A percentile compares a stretch with the other conserved stretches of the same genome.
Conservation (phyloP, 2,329 filamentous ascomycete genomes). For the Cadophora luteo-olivacea region DNA sequence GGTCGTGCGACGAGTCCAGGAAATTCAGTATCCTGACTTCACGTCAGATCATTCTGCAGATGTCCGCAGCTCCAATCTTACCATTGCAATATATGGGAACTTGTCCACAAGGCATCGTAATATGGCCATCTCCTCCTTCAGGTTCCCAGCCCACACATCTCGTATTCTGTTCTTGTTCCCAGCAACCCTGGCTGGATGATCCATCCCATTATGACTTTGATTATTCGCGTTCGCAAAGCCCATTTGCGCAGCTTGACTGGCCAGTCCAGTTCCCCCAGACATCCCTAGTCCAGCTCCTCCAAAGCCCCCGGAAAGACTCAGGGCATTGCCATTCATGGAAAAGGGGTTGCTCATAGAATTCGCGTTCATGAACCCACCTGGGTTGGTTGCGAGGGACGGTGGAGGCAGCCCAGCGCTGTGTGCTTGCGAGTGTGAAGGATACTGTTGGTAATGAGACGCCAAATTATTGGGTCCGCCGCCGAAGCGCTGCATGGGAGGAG, state of each 20-base stretch:
- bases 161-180: slow-evolving; percentile 81
- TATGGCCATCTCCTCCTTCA: slow-evolving; percentile 88
- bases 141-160: slow-evolving; percentile 93
- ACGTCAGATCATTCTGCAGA: slow-evolving; percentile 35
- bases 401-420: slow-evolving; percentile 56
- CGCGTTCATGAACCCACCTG: slow-evolving; percentile 72
- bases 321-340: slow-evolving; percentile 55
- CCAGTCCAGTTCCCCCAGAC: slow-evolving; percentile 71
- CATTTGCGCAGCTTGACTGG: slow-evolving; percentile 86
- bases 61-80: slow-evolving; percentile 54
- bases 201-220: slow-evolving; percentile 60
- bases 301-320: slow-evolving; percentile 64
- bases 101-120: slow-evolving; percentile 84
- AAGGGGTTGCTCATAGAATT: slow-evolving; percentile 75
- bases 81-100: slow-evolving; percentile 98
- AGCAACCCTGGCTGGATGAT: slow-evolving; percentile 61
- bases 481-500: slow-evolving; percentile 46
- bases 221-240: slow-evolving; percentile 77
- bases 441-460: slow-evolving; percentile 51
- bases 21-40: slow-evolving; percentile 87
- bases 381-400: slow-evolving; percentile 68
- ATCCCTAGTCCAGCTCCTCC: slow-evolving; percentile 59
- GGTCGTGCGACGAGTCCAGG: slow-evolving; percentile 96
- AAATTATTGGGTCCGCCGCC: slow-evolving; percentile 45
- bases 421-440: slow-evolving; percentile 53